These are phyloP conservation scores for Raphanus hybrid DNA, from an alignment of 441 rosid genomes.

Conservation along the genomic window DNA sequence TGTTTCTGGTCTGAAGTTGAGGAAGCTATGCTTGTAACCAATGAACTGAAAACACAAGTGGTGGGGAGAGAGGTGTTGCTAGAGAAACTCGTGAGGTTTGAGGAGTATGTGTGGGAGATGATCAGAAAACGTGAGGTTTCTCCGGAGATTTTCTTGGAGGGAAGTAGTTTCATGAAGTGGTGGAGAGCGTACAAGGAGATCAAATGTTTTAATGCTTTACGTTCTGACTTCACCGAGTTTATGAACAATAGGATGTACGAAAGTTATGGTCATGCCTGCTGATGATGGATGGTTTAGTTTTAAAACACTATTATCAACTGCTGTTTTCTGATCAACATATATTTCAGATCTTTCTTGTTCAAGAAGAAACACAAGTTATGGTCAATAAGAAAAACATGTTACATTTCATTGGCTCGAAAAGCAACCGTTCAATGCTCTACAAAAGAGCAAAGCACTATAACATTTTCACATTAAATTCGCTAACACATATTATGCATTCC, in stretches of 20 bases:
- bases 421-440: no score
- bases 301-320: no score
- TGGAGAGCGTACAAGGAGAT: constrained; percentile 55
- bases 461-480: no score
- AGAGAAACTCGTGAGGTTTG: constrained; percentile 44
- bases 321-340: no score
- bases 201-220: constrained; percentile 12
- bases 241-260: constrained; percentile 45
- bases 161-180: constrained; percentile 75
- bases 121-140: constrained; percentile 56
- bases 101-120: constrained; percentile 50
- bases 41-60: constrained; percentile 22
- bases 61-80: constrained; percentile 1
- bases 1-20: constrained; percentile 85
- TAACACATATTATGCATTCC: no score
- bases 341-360: no score
- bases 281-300: background rate
- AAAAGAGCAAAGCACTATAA: no score
- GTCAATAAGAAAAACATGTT: no score
- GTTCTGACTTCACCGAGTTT: constrained; percentile 41
- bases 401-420: no score
- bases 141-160: constrained; percentile 63
- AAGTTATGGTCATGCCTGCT: constrained; percentile 6
- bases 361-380: no score
- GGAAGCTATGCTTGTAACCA: constrained; percentile 52